Conservation (phyloP, 352 stramenopile genomes). For the Phytopythium oedochilum region DNA sequence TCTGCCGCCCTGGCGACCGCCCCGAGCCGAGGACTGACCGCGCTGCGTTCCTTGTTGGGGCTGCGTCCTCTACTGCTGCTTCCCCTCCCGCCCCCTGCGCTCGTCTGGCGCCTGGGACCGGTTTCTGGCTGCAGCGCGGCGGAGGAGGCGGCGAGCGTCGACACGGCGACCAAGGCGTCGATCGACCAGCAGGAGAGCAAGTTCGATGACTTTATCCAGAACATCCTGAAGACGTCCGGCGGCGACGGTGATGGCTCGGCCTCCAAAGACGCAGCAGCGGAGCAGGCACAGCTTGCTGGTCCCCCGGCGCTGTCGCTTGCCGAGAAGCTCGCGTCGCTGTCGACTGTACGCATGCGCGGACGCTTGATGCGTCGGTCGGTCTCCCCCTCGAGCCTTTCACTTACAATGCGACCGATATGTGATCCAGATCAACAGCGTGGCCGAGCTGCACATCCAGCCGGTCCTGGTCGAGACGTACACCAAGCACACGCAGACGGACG, state of each 20-base stretch:
- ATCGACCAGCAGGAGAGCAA: constrained; percentile 71
- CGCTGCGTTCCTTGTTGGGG: too few species aligned
- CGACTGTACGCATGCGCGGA: constrained; percentile 31
- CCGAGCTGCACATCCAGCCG: constrained; percentile 78
- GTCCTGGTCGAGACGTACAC: constrained; percentile 80
- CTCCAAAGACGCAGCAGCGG: constrained; percentile 3
- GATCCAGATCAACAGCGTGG: constrained; percentile 49
- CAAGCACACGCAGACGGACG: constrained; percentile 83
- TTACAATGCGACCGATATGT: too few species aligned
- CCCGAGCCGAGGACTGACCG: too few species aligned
- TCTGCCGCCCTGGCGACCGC: neutral
- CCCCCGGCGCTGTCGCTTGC: constrained; percentile 52
- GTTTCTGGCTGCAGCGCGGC: constrained; percentile 18
- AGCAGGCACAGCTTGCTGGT: constrained; percentile 22
- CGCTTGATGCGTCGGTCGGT: too few species aligned
- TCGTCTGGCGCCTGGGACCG: neutral
- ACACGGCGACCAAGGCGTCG: constrained; percentile 18
- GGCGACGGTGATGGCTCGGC: constrained; percentile 13
- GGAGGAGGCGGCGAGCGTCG: constrained; percentile 45
- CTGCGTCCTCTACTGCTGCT: too few species aligned
- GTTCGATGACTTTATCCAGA: constrained; percentile 85
- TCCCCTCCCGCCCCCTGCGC: neutral
- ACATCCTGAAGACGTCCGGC: constrained; percentile 65
- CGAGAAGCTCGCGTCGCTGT: constrained; percentile 70
- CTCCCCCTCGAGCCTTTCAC: neutral